A percentile compares a stretch with the other conserved stretches of the same genome.
phyloP scores from a whole-genome alignment of 768 basidiomycete species.

The Mycena leptocephala region DNA sequence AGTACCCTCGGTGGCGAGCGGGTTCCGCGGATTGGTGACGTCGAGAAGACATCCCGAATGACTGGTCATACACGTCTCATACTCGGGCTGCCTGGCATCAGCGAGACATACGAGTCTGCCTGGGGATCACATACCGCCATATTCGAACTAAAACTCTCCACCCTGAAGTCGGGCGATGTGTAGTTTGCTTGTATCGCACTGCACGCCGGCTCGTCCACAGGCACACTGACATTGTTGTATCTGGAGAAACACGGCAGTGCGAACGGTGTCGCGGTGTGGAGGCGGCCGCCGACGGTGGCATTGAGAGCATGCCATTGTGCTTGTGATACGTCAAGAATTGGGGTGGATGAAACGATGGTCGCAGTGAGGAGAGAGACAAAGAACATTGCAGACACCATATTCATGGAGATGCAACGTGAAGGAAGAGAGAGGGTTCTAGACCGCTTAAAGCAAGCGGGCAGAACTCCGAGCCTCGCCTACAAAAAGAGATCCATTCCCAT shows the following conservation, averaged over 20 bases:
- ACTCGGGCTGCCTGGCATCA: conserved; percentile 2
- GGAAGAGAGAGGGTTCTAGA: too few relatives aligned
- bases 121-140: conserved; percentile 5
- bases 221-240: conserved; percentile 5
- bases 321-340: not conserved
- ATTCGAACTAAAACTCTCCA: conserved; percentile 16
- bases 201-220: conserved; percentile 4
- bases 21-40: not conserved
- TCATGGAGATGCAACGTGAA: too few relatives aligned
- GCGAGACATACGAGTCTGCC: too few relatives aligned
- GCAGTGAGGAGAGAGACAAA: not conserved
- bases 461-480: too few relatives aligned
- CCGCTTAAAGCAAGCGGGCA: not conserved
- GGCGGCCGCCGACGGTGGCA: conserved; percentile 14
- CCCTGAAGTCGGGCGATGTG: not conserved
- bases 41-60: conserved; percentile 20
- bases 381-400: not conserved
- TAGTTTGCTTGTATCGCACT: conserved; percentile 11
- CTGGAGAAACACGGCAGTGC: conserved; percentile 20
- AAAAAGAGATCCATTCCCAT: not conserved
- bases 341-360: not conserved
- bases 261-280: conserved; percentile 11
- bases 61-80: conserved; percentile 10
- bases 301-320: conserved; percentile 11
- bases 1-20: not conserved